Evolutionary conservation across 495 filamentous ascomycete species (phyloP), one percentile per base, ranked within the genome.

Genomic region (Diplogelasinospora grovesii): DNA sequence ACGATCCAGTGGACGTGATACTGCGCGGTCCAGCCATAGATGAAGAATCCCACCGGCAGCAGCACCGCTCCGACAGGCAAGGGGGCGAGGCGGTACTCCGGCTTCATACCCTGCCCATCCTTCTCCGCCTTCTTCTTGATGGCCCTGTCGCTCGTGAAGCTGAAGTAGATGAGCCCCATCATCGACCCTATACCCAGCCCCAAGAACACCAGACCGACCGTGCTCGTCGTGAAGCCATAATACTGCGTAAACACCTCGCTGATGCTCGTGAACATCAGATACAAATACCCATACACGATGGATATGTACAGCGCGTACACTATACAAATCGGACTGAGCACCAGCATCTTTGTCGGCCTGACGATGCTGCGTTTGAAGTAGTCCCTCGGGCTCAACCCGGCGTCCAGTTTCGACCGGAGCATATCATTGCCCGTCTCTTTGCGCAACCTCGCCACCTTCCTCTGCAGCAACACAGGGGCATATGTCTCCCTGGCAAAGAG

Each of bases 201-300:
- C 1, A 69, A 41, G 32, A 55, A 70, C 1, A 59, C 49, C 2
- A 71, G 53, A 1, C 68, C 68, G 2, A 58, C 59, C 5, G 54
- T 52, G 22, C 52, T 48, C 0, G 57, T 47, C 8, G 48, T 39
- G 35, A 65, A 73, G 35, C 54, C 47, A 53, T 84, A 83, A 0
- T 66, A 59, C 13, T 60, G 47, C 8, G 24, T 40, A 32, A 80
- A 85, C 22, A 84, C 73, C 14, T 58, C 49, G 1, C 79, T 74
- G 52, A 83, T 74, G 11, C 75, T 75, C 14, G 77, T 80, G 62
- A 85, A 83, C 30, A 89, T 68, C 48, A 90, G 75, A 58, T 89
- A 90, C 14, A 89, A 59, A 27, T 81, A 80, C 8, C 82, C 81
- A 53, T 88, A 89, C 8, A 79, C 65, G 42, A 87, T 74, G 16